phyloP scores from a whole-genome alignment of 257 asterid genomes.

The Solanum sejunctum region DNA sequence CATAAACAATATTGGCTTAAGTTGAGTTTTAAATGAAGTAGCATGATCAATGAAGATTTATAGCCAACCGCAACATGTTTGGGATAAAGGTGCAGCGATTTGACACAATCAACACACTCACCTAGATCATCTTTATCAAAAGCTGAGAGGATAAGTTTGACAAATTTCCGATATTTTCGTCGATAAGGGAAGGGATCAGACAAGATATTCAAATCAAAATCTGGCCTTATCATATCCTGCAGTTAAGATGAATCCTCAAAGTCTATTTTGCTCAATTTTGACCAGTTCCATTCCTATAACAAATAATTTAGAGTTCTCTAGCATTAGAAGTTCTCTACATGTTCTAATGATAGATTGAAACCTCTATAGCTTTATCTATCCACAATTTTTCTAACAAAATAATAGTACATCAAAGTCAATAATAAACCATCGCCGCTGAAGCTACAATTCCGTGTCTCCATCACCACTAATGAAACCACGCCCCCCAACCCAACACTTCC shows the following conservation, averaged over 20 bases:
- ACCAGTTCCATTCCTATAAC: neutral
- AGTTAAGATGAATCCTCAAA: neutral
- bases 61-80: neutral
- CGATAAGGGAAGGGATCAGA: conserved; percentile 33
- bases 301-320: neutral
- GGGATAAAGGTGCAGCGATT: conserved; percentile 6
- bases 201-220: conserved; percentile 30
- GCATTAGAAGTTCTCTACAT: too few relatives aligned
- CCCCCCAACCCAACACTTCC: conserved; percentile 99
- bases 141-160: conserved; percentile 34
- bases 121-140: conserved; percentile 15
- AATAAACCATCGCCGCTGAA: conserved; percentile 77
- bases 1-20: too few relatives aligned
- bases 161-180: conserved; percentile 21
- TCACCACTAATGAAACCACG: conserved; percentile 97
- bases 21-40: too few relatives aligned
- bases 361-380: neutral
- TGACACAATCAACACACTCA: conserved; percentile 40
- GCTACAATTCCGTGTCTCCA: conserved; percentile 99
- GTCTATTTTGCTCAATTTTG: neutral
- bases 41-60: neutral
- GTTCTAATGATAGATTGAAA: neutral
- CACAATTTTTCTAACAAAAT: neutral
- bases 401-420: neutral
- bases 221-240: conserved; percentile 33